phyloP scores from a whole-genome alignment of 352 stramenopile genomes.

The Phytophthora sansomeana region DNA sequence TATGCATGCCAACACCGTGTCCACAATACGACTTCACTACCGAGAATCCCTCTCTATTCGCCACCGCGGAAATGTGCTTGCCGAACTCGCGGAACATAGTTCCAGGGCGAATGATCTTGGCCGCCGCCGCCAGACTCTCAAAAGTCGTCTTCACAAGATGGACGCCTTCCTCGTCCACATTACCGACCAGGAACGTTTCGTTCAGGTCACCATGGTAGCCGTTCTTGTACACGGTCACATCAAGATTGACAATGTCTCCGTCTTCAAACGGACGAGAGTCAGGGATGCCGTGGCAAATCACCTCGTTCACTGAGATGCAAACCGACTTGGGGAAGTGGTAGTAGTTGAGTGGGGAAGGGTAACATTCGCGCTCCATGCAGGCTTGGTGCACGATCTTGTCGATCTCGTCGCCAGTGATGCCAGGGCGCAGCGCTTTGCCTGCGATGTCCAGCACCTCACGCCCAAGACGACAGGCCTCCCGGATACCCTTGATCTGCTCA shows the following conservation, averaged over 20 bases:
- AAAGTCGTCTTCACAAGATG: constrained; percentile 96
- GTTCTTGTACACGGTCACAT: constrained; percentile 97
- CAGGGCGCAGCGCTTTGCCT: constrained; percentile 83
- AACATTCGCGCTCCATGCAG: constrained; percentile 92
- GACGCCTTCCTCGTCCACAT: constrained; percentile 94
- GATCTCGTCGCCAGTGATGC: constrained; percentile 97
- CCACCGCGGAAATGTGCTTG: constrained; percentile 92
- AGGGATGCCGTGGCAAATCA: constrained; percentile 98
- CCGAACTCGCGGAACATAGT: constrained; percentile 97
- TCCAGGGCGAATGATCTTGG: constrained; percentile 95
- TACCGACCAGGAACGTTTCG: constrained; percentile 98
- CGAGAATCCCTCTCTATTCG: constrained; percentile 87
- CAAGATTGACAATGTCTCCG: constrained; percentile 99
- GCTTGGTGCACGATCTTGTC: constrained; percentile 96
- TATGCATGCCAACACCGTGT: constrained; percentile 97
- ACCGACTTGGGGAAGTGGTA: constrained; percentile 97
- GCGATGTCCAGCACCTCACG: constrained; percentile 97
- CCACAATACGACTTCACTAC: constrained; percentile 98
- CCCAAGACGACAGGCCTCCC: constrained; percentile 86
- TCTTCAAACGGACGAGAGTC: constrained; percentile 95
- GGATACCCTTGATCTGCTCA: constrained; percentile 95
- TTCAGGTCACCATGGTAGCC: constrained; percentile 98
- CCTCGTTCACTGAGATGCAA: constrained; percentile 93
- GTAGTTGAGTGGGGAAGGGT: constrained; percentile 98
- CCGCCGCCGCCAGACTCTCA: constrained; percentile 90